Evolutionary conservation across 805 yeast genomes (phyloP).

Genomic region (Zygosaccharomyces gambellarensis): DNA sequence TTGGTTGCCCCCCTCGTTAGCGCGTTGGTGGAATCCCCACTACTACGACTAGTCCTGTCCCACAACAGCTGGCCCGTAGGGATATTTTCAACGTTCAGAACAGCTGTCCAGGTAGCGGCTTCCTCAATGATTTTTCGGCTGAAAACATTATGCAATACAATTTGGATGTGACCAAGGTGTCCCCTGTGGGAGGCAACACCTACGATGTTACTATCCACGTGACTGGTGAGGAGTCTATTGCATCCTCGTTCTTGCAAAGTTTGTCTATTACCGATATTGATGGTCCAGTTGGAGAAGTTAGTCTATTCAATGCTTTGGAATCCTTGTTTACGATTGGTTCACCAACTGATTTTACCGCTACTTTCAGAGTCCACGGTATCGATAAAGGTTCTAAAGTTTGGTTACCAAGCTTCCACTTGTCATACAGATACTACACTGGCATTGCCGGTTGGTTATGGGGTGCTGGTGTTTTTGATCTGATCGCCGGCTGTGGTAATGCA

Average conservation of each 20-base stretch:
- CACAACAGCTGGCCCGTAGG: slow-evolving; percentile 14
- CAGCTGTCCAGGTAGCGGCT: neutral
- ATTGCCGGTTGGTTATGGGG: slow-evolving; percentile 15
- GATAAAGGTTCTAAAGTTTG: slow-evolving; percentile 11
- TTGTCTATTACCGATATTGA: slow-evolving; percentile 16
- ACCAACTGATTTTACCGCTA: slow-evolving; percentile 23
- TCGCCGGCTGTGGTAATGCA: slow-evolving; percentile 18
- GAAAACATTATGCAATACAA: slow-evolving; percentile 11
- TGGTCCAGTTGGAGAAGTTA: slow-evolving; percentile 16
- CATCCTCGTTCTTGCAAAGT: slow-evolving; percentile 14
- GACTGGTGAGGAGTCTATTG: slow-evolving; percentile 14
- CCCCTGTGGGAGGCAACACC: slow-evolving; percentile 9
- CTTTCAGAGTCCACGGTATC: slow-evolving; percentile 17
- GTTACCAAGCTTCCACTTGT: slow-evolving; percentile 23
- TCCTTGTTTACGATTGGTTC: neutral
- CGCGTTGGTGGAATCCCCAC: neutral
- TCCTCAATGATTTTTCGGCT: neutral
- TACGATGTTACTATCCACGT: slow-evolving; percentile 22
- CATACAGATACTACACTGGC: slow-evolving; percentile 17
- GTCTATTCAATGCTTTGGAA: slow-evolving; percentile 9
- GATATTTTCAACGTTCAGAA: slow-evolving; percentile 1
- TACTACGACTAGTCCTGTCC: slow-evolving; percentile 11
- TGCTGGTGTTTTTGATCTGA: slow-evolving; percentile 14
- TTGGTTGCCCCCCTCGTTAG: neutral
- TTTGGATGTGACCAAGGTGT: slow-evolving; percentile 13